Base-by-base conservation (phyloP, 2,329 filamentous ascomycete genomes). In the Fusarium domesticum region DNA sequence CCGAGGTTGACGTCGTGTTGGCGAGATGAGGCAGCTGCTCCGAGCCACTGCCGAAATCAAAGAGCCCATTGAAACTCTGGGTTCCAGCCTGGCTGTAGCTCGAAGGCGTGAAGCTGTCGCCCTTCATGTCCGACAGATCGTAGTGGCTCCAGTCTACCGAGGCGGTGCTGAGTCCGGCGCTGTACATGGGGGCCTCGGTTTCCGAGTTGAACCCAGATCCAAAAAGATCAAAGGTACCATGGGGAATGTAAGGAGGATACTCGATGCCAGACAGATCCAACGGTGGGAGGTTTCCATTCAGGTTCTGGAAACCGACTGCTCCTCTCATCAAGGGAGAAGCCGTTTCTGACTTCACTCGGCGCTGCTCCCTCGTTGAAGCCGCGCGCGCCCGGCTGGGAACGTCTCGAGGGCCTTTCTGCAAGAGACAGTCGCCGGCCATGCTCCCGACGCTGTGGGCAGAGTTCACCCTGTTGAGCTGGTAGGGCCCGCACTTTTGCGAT, bases 401-500 rank as follows among this genome's bases (percentile, higher is more conserved):
- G 19, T 71, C 66, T 50, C 63, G 59, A 20, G 58, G 51, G 40
- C 64, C 57, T 42, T 68, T 66, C 45, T 69, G 65, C 52, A 74
- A 65, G 53, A 72, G 54, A 45, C 61, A 66, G 45, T 68, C 72
- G 23, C 66, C 64, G 43, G 70, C 71, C 31, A 78, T 58, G 61
- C 74, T 73, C 62, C 71, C 67, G 44, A 71, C 64, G 65, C 78
- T 72, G 64, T 79, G 75, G 51, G 79, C 70, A 16, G 79, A 78
- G 64, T 80, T 78, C 51, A 77, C 76, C 45, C 80, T 75, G 59
- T 70, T 77, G 33, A 83, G 72, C 47, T 77, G 75, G 54, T 85
- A 85, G 16, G 82, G 80, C 23, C 78, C 78, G 54, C 73, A 77
- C 63, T 83, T 83, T 53, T 83, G 80, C 20, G 79, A 75, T 23